A percentile compares a stretch with the other conserved stretches of the same genome.
These are phyloP conservation scores for Fragaria vesca DNA, from an alignment of 306 rosid genomes.

Conservation along the genomic window DNA sequence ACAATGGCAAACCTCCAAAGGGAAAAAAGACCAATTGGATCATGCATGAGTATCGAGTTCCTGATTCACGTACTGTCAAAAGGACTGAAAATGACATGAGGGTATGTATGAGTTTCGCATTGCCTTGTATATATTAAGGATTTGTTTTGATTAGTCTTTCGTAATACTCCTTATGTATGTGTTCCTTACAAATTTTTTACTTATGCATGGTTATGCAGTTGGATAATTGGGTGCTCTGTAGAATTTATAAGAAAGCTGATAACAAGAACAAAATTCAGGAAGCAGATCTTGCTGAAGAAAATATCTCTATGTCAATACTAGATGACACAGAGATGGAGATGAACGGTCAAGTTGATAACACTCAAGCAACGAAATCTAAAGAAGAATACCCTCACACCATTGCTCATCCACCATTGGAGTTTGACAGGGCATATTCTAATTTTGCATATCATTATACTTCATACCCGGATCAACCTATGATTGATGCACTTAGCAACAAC, in stretches of 20 bases:
- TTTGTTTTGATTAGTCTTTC: neutral
- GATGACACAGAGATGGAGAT: slow-evolving; percentile 1
- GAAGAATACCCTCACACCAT: neutral
- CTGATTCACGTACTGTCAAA: neutral
- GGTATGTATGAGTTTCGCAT: neutral
- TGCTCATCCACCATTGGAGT: neutral
- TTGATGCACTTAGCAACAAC: neutral
- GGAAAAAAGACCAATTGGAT: slow-evolving; percentile 28
- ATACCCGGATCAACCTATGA: no score
- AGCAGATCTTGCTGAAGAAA: neutral
- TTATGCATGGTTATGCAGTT: slow-evolving; percentile 3
- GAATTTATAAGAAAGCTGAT: slow-evolving; percentile 10
- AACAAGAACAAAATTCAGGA: neutral
- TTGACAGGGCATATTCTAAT: neutral
- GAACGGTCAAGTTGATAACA: neutral
- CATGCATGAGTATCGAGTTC: slow-evolving; percentile 27
- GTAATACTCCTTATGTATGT: neutral
- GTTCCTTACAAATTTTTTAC: neutral
- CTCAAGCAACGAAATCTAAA: neutral
- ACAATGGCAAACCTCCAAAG: slow-evolving; percentile 23
- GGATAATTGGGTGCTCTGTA: slow-evolving; percentile 20
- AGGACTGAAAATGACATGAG: slow-evolving; percentile 16
- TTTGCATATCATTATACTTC: neutral
- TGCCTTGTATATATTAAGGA: neutral
- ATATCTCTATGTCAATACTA: no score